Evolutionary conservation across 2,329 filamentous ascomycete genomes (phyloP).

Genomic region (Aspergillus candidus): DNA sequence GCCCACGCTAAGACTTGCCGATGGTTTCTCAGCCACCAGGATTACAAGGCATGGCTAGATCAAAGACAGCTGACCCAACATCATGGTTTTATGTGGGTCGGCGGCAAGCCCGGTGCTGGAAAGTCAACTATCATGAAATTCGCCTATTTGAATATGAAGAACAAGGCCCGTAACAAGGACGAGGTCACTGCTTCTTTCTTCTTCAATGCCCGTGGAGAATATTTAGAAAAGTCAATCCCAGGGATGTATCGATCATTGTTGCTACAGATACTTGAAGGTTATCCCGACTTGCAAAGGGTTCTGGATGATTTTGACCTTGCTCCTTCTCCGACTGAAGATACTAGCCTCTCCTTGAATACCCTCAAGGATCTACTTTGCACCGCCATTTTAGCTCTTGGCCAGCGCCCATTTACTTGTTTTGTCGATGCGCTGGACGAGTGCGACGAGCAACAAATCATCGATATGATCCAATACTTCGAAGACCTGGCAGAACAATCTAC

Average conservation of each 20-base stretch:
- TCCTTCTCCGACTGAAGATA: neutral
- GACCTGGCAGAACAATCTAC: conserved; percentile 19
- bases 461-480: conserved; percentile 36
- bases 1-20: conserved; percentile 37
- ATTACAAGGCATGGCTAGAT: conserved; percentile 38
- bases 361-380: conserved; percentile 16
- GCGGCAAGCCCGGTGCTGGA: conserved; percentile 34
- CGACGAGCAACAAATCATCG: conserved; percentile 31
- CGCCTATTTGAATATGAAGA: conserved; percentile 30
- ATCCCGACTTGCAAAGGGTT: conserved; percentile 14
- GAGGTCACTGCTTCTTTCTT: conserved; percentile 27
- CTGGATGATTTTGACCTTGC: conserved; percentile 10
- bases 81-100: conserved; percentile 35
- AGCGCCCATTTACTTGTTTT: conserved; percentile 26
- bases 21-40: conserved; percentile 35
- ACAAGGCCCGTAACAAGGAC: conserved; percentile 26
- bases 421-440: conserved; percentile 47
- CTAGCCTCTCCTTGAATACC: conserved; percentile 7
- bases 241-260: conserved; percentile 28
- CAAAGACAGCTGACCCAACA: conserved; percentile 12
- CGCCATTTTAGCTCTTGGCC: conserved; percentile 8
- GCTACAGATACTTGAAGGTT: conserved; percentile 18
- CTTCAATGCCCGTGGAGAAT: conserved; percentile 22
- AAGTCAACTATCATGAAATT: conserved; percentile 43
- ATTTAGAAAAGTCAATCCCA: conserved; percentile 17